These are phyloP conservation scores for Pseudomonodictys pantanalensis DNA, from an alignment of 495 filamentous ascomycete genomes.

Conservation along the genomic window DNA sequence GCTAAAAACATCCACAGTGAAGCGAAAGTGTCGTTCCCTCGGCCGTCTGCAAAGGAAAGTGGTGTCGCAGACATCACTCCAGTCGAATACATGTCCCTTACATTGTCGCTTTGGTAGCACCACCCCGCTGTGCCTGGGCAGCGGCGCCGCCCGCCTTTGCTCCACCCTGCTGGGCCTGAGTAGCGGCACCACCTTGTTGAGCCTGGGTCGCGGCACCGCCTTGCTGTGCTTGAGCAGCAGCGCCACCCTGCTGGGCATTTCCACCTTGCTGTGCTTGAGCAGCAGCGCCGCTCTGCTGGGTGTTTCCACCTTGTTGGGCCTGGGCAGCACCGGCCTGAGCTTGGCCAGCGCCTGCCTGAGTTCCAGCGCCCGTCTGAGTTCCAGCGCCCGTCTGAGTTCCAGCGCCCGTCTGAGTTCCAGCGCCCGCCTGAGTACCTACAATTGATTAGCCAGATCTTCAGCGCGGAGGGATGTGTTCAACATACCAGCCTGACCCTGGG, in stretches of 20 bases:
- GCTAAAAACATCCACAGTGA: no score
- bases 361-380: no score
- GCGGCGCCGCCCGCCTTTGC: background rate
- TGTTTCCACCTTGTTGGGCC: background rate
- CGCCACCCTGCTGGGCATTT: background rate
- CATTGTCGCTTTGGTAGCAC: no score
- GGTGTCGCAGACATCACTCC: no score
- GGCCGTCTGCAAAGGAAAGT: no score
- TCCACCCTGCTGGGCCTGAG: slow-evolving; percentile 5
- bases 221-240: background rate
- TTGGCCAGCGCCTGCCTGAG: slow-evolving; percentile 2
- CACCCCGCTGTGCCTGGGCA: slow-evolving; percentile 1
- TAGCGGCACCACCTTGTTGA: background rate
- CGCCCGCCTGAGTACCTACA: slow-evolving; percentile 2
- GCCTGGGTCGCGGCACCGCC: background rate
- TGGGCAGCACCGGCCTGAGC: background rate
- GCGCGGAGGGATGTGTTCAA: no score
- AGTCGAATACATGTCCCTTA: no score
- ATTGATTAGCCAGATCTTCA: no score
- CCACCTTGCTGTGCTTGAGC: background rate
- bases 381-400: no score
- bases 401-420: no score
- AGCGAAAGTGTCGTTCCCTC: no score
- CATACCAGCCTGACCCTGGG: slow-evolving; percentile 12
- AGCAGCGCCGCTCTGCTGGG: no score